phyloP scores from a whole-genome alignment of 306 rosid species.

The Castanea mollissima region DNA sequence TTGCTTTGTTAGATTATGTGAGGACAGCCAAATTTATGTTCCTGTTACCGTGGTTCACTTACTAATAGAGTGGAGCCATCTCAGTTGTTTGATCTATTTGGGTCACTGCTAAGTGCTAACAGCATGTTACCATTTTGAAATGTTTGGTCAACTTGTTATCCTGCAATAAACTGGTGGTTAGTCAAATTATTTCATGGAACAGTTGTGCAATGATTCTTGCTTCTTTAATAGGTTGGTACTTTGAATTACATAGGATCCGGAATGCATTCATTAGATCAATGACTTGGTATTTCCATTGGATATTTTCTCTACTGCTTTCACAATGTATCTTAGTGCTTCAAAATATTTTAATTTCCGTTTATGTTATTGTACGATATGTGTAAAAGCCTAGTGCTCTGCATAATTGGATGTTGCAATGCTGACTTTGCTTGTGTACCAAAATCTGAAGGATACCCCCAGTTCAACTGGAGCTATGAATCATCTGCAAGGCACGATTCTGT shows the following conservation, averaged over 20 bases:
- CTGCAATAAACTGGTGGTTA: not conserved
- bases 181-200: not conserved
- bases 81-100: not conserved
- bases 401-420: not conserved
- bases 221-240: not conserved
- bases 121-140: not conserved
- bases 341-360: not conserved
- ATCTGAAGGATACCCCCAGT: slow-evolving; percentile 59
- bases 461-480: slow-evolving; percentile 67
- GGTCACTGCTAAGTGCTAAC: not conserved
- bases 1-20: not conserved
- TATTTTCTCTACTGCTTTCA: not conserved
- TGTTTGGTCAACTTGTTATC: not conserved
- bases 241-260: not conserved
- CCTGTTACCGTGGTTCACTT: not conserved
- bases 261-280: not conserved
- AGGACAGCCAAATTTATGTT: not conserved
- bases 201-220: not conserved
- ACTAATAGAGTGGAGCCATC: not conserved
- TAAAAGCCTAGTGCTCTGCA: not conserved
- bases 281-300: not conserved
- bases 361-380: not conserved
- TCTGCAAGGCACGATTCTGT: slow-evolving; percentile 82
- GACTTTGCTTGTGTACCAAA: slow-evolving; percentile 10
- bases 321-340: not conserved